Evolutionary conservation across 139 green algal genomes (phyloP).

Genomic region (Chlorella ohadii): DNA sequence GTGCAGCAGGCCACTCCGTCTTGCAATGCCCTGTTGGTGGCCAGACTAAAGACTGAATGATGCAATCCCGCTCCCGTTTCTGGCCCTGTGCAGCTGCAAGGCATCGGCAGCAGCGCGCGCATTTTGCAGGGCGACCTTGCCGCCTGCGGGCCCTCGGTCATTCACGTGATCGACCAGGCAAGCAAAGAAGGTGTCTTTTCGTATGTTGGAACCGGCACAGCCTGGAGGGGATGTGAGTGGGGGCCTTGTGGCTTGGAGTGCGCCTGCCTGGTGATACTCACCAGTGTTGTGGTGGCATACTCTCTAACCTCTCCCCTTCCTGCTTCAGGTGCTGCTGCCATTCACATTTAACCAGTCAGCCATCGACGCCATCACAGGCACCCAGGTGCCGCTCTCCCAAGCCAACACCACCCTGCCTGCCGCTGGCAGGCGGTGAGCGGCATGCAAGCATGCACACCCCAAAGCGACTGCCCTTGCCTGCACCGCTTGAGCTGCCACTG

Average conservation of each 20-base stretch:
- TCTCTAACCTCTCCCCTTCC: not conserved
- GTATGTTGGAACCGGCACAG: too few species aligned
- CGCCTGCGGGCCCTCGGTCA: slow-evolving; percentile 44
- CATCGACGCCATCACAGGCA: slow-evolving; percentile 44
- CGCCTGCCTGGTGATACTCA: too few species aligned
- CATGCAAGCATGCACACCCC: too few species aligned
- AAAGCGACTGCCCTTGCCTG: too few species aligned
- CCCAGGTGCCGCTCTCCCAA: not conserved
- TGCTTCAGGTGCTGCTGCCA: slow-evolving; percentile 43
- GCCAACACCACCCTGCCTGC: not conserved
- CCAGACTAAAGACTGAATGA: too few species aligned
- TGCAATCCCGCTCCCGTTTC: too few species aligned
- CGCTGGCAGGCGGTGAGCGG: not conserved
- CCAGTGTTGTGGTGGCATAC: too few species aligned
- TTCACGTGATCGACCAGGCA: slow-evolving; percentile 48
- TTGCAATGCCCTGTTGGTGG: too few species aligned
- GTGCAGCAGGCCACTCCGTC: too few species aligned
- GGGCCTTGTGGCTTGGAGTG: too few species aligned
- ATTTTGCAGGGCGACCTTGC: slow-evolving; percentile 46
- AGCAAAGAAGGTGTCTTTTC: not conserved
- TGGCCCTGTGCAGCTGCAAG: slow-evolving; percentile 40
- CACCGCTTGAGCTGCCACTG: too few species aligned
- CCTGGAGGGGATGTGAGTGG: too few species aligned
- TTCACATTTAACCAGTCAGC: slow-evolving; percentile 49
- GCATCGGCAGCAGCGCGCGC: slow-evolving; percentile 31